Conservation (phyloP, 129 eudicot genomes). For the Ambrosia artemisiifolia region DNA sequence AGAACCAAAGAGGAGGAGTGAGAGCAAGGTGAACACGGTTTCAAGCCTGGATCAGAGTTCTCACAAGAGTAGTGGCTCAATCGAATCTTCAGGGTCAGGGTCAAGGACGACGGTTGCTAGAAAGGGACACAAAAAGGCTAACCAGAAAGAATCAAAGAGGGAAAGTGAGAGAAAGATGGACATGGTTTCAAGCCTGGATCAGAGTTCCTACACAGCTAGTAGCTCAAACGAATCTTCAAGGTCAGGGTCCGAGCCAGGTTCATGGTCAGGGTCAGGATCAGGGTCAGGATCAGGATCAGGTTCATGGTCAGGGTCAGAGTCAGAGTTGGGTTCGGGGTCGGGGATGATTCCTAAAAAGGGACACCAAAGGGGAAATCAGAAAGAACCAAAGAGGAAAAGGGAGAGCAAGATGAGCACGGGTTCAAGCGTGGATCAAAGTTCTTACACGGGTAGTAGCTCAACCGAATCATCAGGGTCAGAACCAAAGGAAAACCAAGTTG, state of each 20-base stretch:
- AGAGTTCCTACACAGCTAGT: not conserved
- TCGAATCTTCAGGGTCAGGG: constrained; percentile 1
- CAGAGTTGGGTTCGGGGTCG: no score
- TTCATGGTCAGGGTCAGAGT: no score
- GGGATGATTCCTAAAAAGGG: constrained; percentile 7
- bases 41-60: not conserved
- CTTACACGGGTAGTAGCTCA: no score
- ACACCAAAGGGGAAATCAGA: constrained; percentile 2
- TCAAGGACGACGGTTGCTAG: not conserved
- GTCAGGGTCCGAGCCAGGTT: not conserved
- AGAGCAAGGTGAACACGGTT: not conserved
- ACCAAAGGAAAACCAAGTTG: constrained; percentile 22
- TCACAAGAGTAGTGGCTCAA: not conserved
- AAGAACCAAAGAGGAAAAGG: constrained; percentile 6
- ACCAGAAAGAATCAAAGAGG: no score
- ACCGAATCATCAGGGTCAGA: not conserved
- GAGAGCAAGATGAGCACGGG: no score
- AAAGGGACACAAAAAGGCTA: not conserved
- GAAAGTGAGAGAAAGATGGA: no score
- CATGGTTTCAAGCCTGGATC: not conserved
- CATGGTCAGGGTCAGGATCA: not conserved
- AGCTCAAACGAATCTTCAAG: not conserved
- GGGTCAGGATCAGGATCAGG: not conserved
- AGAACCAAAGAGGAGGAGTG: constrained; percentile 12
- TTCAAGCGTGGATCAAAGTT: no score